Evolutionary conservation across 345 rosid species (phyloP).

Genomic region (Salix purpurea): DNA sequence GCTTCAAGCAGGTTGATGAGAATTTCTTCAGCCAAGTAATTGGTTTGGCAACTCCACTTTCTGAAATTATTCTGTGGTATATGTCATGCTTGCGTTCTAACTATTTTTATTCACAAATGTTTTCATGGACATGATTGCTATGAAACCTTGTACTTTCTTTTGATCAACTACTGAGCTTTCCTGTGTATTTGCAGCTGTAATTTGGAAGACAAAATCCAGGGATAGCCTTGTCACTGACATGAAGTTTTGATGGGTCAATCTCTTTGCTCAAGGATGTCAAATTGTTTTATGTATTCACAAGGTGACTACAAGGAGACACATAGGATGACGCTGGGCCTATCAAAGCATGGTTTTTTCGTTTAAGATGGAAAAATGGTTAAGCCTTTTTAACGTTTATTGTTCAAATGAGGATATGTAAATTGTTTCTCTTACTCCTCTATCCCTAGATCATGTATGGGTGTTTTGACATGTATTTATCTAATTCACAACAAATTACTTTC

Average conservation of each 20-base stretch:
- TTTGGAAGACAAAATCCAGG: conserved; percentile 12
- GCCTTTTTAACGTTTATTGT: conserved; percentile 20
- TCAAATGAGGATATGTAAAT: conserved; percentile 29
- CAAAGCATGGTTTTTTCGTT: conserved; percentile 12
- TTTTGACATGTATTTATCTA: conserved; percentile 28
- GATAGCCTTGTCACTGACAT: conserved; percentile 6
- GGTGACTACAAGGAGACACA: conserved; percentile 23
- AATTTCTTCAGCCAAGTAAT: conserved; percentile 33
- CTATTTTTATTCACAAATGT: not conserved
- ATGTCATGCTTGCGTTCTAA: not conserved
- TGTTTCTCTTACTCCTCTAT: conserved; percentile 24
- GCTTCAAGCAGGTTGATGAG: conserved; percentile 34
- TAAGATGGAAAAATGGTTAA: conserved; percentile 10
- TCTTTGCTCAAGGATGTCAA: conserved; percentile 7
- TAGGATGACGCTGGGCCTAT: conserved; percentile 22
- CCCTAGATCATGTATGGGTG: conserved; percentile 11
- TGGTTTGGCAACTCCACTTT: conserved; percentile 9
- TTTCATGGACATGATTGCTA: not conserved
- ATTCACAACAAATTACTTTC: conserved; percentile 22
- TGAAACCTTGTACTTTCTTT: not conserved
- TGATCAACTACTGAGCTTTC: not conserved
- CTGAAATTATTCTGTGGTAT: not conserved
- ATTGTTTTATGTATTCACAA: conserved; percentile 6
- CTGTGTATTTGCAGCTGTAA: conserved; percentile 9
- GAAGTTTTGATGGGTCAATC: conserved; percentile 19